Evolutionary conservation across 306 rosid genomes (phyloP).

Genomic region (Psophocarpus tetragonolobus): DNA sequence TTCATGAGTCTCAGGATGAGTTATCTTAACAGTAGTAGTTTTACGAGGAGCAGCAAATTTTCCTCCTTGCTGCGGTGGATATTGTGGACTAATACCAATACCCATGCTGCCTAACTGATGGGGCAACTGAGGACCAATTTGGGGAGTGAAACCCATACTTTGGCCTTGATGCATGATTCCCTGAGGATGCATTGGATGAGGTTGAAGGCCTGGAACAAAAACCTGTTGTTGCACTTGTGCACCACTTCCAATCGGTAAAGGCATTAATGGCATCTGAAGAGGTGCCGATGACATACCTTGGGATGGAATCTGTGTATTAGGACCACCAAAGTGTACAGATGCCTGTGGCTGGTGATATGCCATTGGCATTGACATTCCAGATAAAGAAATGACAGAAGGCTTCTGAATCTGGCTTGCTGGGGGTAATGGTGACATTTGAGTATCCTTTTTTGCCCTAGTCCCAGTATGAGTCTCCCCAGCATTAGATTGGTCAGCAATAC

Average conservation of each 20-base stretch:
- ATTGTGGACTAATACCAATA: constrained; percentile 56
- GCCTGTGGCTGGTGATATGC: constrained; percentile 72
- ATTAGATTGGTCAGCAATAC: constrained; percentile 45
- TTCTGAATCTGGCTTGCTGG: constrained; percentile 63
- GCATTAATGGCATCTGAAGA: constrained; percentile 66
- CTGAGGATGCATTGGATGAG: constrained; percentile 70
- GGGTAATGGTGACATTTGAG: constrained; percentile 47
- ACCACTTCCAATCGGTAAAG: constrained; percentile 63
- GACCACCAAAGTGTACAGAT: constrained; percentile 70
- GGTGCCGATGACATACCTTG: constrained; percentile 71
- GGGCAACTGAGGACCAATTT: constrained; percentile 65
- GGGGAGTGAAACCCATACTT: constrained; percentile 61
- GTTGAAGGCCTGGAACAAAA: constrained; percentile 66
- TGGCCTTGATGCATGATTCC: constrained; percentile 77
- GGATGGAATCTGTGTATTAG: constrained; percentile 73
- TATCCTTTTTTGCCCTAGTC: constrained; percentile 59
- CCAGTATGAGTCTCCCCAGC: constrained; percentile 47
- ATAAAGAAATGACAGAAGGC: constrained; percentile 55
- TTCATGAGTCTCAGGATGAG: constrained; percentile 89
- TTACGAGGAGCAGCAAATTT: constrained; percentile 72
- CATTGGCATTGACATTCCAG: constrained; percentile 66
- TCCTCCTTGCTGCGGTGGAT: constrained; percentile 74
- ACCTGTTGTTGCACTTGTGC: constrained; percentile 72
- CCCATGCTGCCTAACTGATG: constrained; percentile 73
- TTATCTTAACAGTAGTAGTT: constrained; percentile 71